Base-by-base conservation (phyloP, 495 filamentous ascomycete genomes). In the Aspergillus carlsbadensis region DNA sequence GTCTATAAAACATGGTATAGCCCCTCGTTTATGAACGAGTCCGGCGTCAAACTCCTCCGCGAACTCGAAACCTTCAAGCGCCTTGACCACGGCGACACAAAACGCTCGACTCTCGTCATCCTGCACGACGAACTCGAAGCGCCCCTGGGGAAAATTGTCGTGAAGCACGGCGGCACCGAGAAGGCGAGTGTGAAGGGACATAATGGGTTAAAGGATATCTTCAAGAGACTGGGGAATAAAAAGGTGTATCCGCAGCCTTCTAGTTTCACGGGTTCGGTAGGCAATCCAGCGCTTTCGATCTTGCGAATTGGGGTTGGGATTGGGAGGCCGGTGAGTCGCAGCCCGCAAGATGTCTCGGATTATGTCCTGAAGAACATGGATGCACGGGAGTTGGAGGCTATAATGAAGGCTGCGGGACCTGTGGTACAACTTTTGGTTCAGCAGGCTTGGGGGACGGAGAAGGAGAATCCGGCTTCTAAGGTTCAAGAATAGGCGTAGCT, bases 71-170 rank as follows among this genome's bases (percentile, higher is more conserved):
- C 72, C 10, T 86, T 36, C 47, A 41, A 42, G 31, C 37, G 29
- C 18, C 31, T 52, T 35, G 37, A 49, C 8, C 41, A 58, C 29
- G 35, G 11, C 18, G 43, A 41, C 0, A 18, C 55, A 15, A 49
- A 3, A 11, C 43, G 21, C 59, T 73, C 77, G 21, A 75, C 75
- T 0, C 71, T 96, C 14, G 82, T 95, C 3, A 71, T 96, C 2
- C 72, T 96, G 24, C 90, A 96, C 70, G 91, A 96, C 63, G 91
- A 96, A 64, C 70, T 96, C 8, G 91, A 96, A 65, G 77, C 78
- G 41, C 71, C 77, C 21, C 60, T 90, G 10, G 90, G 90, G 1
- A 81, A 78, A 35, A 74, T 95, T 5, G 86, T 76, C 37, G 71
- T 88, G 36, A 84, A 69, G 60, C 76, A 66, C 43, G 82, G 78